These are phyloP conservation scores for Coniella vitis DNA, from an alignment of 2,329 filamentous ascomycete species.

Conservation along the genomic window DNA sequence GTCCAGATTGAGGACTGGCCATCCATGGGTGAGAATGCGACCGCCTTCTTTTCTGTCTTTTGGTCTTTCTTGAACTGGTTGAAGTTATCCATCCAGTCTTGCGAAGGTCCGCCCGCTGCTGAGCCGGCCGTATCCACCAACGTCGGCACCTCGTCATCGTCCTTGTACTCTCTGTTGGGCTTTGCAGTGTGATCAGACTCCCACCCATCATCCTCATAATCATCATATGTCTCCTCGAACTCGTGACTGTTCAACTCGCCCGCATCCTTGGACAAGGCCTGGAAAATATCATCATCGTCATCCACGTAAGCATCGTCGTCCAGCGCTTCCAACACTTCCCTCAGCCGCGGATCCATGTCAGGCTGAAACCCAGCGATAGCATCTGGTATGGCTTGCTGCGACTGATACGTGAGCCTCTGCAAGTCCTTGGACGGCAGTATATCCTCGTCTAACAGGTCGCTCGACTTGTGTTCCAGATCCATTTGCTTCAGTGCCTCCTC, in stretches of 20 bases:
- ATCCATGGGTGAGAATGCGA: constrained; percentile 49
- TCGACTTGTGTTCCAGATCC: constrained; percentile 47
- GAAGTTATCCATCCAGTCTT: constrained; percentile 88
- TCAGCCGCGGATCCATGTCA: constrained; percentile 89
- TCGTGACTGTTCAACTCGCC: constrained; percentile 58
- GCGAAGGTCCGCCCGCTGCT: constrained; percentile 57
- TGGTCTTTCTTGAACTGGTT: constrained; percentile 88
- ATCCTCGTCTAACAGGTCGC: constrained; percentile 62
- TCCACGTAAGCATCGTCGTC: constrained; percentile 95
- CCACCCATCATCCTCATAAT: constrained; percentile 74
- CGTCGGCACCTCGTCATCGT: constrained; percentile 39
- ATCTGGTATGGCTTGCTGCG: constrained; percentile 89
- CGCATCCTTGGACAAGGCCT: constrained; percentile 36
- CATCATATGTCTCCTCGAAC: constrained; percentile 61
- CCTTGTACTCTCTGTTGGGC: constrained; percentile 53
- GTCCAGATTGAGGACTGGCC: constrained; percentile 66
- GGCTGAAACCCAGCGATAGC: constrained; percentile 89
- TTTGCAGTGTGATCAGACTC: constrained; percentile 90
- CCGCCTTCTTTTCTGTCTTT: constrained; percentile 37
- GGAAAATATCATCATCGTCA: constrained; percentile 79
- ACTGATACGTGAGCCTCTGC: constrained; percentile 69
- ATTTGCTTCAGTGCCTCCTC: constrained; percentile 72
- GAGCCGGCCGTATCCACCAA: constrained; percentile 40
- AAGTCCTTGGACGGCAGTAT: constrained; percentile 76
- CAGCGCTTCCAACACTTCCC: constrained; percentile 86